Percentiles rank a stretch among this genome's conserved stretches.
Evolutionary conservation across 306 rosid species (phyloP).

Genomic region (Prinsepia uniflora): DNA sequence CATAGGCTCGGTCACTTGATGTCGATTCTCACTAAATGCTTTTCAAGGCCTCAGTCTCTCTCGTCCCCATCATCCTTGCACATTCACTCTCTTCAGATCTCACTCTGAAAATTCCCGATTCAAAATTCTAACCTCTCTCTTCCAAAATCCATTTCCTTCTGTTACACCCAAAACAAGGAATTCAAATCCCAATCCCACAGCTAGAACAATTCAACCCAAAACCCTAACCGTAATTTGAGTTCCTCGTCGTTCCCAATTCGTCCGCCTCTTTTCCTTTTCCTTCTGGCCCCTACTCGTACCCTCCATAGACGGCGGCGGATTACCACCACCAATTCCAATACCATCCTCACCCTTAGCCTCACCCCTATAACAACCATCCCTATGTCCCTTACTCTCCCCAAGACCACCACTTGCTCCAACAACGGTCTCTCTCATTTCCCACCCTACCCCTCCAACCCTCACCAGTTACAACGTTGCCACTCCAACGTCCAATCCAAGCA

Average conservation of each 20-base stretch:
- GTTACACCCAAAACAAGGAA: too few species aligned
- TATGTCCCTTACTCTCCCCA: constrained; percentile 41
- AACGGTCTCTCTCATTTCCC: constrained; percentile 73
- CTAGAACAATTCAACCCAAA: constrained; percentile 12
- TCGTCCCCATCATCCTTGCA: too few species aligned
- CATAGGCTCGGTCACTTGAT: too few species aligned
- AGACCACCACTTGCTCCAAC: constrained; percentile 51
- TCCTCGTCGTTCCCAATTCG: constrained; percentile 39
- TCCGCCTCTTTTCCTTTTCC: constrained; percentile 49
- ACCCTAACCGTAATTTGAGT: constrained; percentile 36
- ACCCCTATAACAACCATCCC: constrained; percentile 14
- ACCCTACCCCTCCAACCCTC: too few species aligned
- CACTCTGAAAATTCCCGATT: too few species aligned
- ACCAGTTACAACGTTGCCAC: too few species aligned
- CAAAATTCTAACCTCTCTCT: too few species aligned
- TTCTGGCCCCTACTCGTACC: constrained; percentile 50
- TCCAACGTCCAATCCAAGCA: too few species aligned
- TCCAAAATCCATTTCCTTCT: too few species aligned
- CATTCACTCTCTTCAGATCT: too few species aligned
- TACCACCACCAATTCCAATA: constrained; percentile 45
- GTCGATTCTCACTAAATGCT: too few species aligned
- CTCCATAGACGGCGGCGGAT: constrained; percentile 51
- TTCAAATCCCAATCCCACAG: not conserved
- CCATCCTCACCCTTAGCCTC: constrained; percentile 22
- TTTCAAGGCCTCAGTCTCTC: too few species aligned